Percentiles rank a stretch among this genome's conserved stretches.
phyloP scores from a whole-genome alignment of 768 basidiomycete genomes.

The Lentinus brumalis region DNA sequence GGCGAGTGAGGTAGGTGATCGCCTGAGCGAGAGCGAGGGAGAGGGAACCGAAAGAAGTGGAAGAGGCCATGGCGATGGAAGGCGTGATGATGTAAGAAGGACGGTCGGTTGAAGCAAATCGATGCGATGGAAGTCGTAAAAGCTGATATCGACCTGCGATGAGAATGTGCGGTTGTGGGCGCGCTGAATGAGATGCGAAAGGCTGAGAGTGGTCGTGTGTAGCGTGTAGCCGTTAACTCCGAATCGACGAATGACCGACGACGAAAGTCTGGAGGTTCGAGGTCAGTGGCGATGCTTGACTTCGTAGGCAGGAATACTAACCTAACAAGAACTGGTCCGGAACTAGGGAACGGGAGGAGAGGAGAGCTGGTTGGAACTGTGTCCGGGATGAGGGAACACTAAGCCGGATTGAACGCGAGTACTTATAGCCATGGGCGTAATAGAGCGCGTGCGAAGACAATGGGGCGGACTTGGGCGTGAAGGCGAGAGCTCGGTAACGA shows the following conservation, averaged over 20 bases:
- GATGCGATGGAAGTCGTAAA: conserved; percentile 24
- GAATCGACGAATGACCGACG: conserved; percentile 20
- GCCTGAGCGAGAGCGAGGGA: conserved; percentile 72
- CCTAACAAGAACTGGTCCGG: conserved; percentile 34
- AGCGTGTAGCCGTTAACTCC: conserved; percentile 27
- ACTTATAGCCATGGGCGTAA: conserved; percentile 31
- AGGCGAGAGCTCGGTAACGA: conserved; percentile 25
- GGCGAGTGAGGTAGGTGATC: conserved; percentile 71
- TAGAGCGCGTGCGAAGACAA: conserved; percentile 31
- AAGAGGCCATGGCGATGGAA: conserved; percentile 30
- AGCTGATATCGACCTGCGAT: conserved; percentile 68
- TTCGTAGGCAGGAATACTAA: conserved; percentile 9
- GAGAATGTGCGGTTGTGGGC: conserved; percentile 34
- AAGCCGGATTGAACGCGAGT: conserved; percentile 18
- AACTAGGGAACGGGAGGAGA: conserved; percentile 22
- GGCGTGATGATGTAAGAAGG: conserved; percentile 9
- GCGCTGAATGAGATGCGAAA: conserved; percentile 38
- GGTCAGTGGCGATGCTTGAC: neutral
- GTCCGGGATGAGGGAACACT: conserved; percentile 30
- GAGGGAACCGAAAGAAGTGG: conserved; percentile 43
- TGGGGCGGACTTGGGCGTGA: conserved; percentile 14
- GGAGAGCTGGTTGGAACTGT: conserved; percentile 27
- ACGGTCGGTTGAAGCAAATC: conserved; percentile 25
- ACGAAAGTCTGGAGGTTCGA: conserved; percentile 21
- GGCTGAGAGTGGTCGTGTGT: conserved; percentile 25